Evolutionary conservation across 495 filamentous ascomycete species (phyloP), one percentile per base, ranked within the genome.

Genomic region (Letharia columbiana): DNA sequence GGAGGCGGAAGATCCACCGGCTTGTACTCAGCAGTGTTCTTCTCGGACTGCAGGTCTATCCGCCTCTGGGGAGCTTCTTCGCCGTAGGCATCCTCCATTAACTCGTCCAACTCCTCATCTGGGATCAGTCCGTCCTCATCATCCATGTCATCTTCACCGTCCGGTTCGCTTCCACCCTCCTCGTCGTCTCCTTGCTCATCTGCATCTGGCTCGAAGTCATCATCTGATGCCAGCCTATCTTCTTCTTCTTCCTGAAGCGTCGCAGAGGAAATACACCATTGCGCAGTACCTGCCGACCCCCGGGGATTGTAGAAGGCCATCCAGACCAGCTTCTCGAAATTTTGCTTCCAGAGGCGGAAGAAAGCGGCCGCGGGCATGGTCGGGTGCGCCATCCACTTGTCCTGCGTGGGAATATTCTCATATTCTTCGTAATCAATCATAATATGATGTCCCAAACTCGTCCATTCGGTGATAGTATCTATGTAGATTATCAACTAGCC

Each of bases 371-470:
- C 59, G 11, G 41, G 42, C n/a, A 67, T 39, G 17, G 67, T 69
- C 28, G 52, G 28, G 49, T 69, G 63, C 10, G 67, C 67, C 67
- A 69, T 69, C 67, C 67, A 69, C 23, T 62, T 61, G n/a, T 69
- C 67, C 45, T 61, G 57, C 23, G 40, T 49, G 11, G 67, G 45
- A 37, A 69, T 37, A 3, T 20, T 18, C 6, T 67, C 47, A 33
- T 69, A 69, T 12, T 67, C 41, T 4, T 44, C 65, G 35, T 42
- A 31, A 39, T 67, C 60, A 18, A 69, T 18, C 39, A 67, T 62
- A 40, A 69, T 18, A 42, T 52, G 67, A 23, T 62, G 64, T 17
- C n/a, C 61, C 23, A 60, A 40, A n/a, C n/a, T 49, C 28, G 62
- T 58, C 15, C 31, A 64, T 23, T 64, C 62, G 5, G 49, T 64